Evolutionary conservation across 768 basidiomycete species (phyloP), one percentile per base, ranked within the genome.

Genomic region (Serpula lacrymans): DNA sequence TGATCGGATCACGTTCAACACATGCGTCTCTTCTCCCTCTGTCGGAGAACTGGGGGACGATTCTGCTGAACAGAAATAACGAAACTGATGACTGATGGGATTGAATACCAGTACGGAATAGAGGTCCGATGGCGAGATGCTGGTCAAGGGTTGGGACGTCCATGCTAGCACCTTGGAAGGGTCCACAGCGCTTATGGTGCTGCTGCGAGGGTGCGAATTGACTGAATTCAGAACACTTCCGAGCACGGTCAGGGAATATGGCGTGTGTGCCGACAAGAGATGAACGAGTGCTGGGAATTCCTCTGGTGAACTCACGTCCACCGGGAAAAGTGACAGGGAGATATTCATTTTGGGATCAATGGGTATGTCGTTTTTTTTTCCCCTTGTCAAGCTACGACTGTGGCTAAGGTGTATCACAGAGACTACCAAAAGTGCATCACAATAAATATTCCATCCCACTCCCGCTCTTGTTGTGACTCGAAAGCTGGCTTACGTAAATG

Each of bases 21-120:
- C 28, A 12, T 62, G 52, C 3, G 31, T 27, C 24, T 47, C 18
- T 27, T 51, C 51, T 2, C 5, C 39, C 20, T 43, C 30, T 8
- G 31, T 47, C 5, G 41, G 44, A 6, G 14, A 18, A 6, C 39
- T 34, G n/a, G 18, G 9, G 7, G 21, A 26, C 13, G 47, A 45
- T 1, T 48, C 45, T 21, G 28, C 41, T 1, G 51, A 53, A 17
- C 55, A 60, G 29, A 55, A 55, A 16, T 45, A 42, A 18, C 22
- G 16, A 28, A 47, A 56, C 3, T 47, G 45, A 12, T 42, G 37
- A 17, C 34, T 45, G 7, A 33, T 2, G 33, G 46, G 43, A 20
- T 48, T 53, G 27, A 48, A 49, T n/a, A 21, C 11, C 16, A 47
- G 17, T 18, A 57, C 34, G 7, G 60, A 60, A 42, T 52, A 57